These are phyloP conservation scores for Fusarium sp. DNA, from an alignment of 2,329 filamentous ascomycete species.

Conservation along the genomic window DNA sequence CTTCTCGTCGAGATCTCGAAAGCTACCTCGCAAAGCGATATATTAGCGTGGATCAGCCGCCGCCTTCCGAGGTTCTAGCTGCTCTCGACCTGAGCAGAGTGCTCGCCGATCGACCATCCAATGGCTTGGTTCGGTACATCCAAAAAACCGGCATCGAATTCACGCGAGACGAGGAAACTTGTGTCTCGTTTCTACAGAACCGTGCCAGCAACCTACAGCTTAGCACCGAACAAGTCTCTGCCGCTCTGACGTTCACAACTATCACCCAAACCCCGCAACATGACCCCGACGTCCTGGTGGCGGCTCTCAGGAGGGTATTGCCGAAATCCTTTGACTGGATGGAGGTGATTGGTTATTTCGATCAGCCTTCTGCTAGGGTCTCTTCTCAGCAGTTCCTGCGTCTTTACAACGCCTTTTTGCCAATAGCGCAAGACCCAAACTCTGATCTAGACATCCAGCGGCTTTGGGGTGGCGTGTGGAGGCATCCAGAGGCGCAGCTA, in stretches of 20 bases:
- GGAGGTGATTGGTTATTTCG: conserved; percentile 82
- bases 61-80: conserved; percentile 78
- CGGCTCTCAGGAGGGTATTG: conserved; percentile 72
- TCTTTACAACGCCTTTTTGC: conserved; percentile 82
- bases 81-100: conserved; percentile 77
- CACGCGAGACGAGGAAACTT: conserved; percentile 80
- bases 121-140: conserved; percentile 73
- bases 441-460: conserved; percentile 81
- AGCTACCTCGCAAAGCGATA: conserved; percentile 78
- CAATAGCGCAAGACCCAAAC: conserved; percentile 70
- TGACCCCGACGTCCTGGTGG: conserved; percentile 67
- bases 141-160: conserved; percentile 80
- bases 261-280: conserved; percentile 68
- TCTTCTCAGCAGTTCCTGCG: conserved; percentile 83
- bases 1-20: conserved; percentile 76
- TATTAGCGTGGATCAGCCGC: conserved; percentile 69
- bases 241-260: conserved; percentile 76
- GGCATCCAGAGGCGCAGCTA: conserved; percentile 85
- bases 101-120: conserved; percentile 68
- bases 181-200: conserved; percentile 65
- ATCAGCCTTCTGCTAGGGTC: conserved; percentile 81
- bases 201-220: conserved; percentile 70
- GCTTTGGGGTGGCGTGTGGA: conserved; percentile 93
- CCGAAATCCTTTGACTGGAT: conserved; percentile 75
- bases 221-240: conserved; percentile 84